A percentile compares a stretch with the other conserved stretches of the same genome.
These are phyloP conservation scores for Auricularia sp. DNA, from an alignment of 768 basidiomycete genomes.

Conservation along the genomic window DNA sequence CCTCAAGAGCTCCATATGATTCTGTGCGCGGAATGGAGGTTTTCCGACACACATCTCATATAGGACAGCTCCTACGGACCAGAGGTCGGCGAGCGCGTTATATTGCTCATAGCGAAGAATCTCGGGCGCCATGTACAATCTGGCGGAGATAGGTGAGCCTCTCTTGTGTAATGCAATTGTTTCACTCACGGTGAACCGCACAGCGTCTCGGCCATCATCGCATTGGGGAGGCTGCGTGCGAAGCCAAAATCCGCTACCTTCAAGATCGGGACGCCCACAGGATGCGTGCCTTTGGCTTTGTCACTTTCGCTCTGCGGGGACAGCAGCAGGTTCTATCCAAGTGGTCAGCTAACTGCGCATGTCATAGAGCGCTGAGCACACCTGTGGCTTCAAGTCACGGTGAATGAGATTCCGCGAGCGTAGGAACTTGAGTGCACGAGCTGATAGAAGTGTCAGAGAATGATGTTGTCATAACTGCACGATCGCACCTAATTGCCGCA, in stretches of 20 bases:
- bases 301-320: slow-evolving; percentile 49
- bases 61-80: slow-evolving; percentile 95
- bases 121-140: slow-evolving; percentile 98
- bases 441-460: slow-evolving; percentile 31
- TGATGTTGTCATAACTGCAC: not conserved
- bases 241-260: slow-evolving; percentile 99
- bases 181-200: slow-evolving; percentile 87
- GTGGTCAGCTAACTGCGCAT: not conserved
- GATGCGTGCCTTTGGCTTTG: slow-evolving; percentile 69
- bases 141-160: slow-evolving; percentile 19
- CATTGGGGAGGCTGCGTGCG: slow-evolving; percentile 81
- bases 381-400: slow-evolving; percentile 95
- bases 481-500: slow-evolving; percentile 73
- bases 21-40: slow-evolving; percentile 90
- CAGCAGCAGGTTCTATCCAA: slow-evolving; percentile 70
- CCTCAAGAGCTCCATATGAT: slow-evolving; percentile 90
- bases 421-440: slow-evolving; percentile 87
- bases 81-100: slow-evolving; percentile 94
- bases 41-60: slow-evolving; percentile 93
- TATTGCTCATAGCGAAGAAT: slow-evolving; percentile 96
- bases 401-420: slow-evolving; percentile 86
- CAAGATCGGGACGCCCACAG: slow-evolving; percentile 84
- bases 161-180: not conserved
- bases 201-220: slow-evolving; percentile 93
- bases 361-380: slow-evolving; percentile 14